These are phyloP conservation scores for Pythium coloratum DNA, from an alignment of 352 stramenopile genomes.

Conservation along the genomic window DNA sequence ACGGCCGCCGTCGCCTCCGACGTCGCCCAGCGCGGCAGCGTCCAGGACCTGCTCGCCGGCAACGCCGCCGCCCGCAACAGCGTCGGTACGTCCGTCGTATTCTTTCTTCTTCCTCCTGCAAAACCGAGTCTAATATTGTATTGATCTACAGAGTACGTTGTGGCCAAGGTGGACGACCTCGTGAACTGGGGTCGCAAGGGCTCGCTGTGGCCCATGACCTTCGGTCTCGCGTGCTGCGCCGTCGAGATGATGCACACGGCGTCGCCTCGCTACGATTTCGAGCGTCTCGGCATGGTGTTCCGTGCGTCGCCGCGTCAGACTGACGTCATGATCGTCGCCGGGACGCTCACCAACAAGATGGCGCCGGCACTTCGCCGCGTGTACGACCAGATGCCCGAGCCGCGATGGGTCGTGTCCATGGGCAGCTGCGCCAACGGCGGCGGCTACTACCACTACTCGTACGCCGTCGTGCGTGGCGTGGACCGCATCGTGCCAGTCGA, in stretches of 20 bases:
- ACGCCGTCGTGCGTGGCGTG: conserved; percentile 96
- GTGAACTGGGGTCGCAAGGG: conserved; percentile 97
- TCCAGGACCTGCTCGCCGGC: conserved; percentile 67
- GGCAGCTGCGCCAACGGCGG: conserved; percentile 98
- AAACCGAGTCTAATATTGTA: background rate
- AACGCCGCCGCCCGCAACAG: conserved; percentile 74
- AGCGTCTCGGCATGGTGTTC: conserved; percentile 99
- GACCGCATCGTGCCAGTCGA: conserved; percentile 98
- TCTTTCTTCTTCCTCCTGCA: background rate
- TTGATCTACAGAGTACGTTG: conserved; percentile 92
- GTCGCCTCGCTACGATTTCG: conserved; percentile 95
- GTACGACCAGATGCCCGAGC: conserved; percentile 99
- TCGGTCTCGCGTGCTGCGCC: conserved; percentile 98
- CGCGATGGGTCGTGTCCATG: conserved; percentile 98
- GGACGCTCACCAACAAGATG: conserved; percentile 99
- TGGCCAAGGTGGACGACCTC: conserved; percentile 97
- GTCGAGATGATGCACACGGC: conserved; percentile 99
- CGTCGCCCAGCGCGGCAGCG: conserved; percentile 51
- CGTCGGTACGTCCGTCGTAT: conserved; percentile 51
- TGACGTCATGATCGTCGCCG: conserved; percentile 99
- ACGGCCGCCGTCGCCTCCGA: conserved; percentile 33
- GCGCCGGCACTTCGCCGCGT: conserved; percentile 95
- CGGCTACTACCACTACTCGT: conserved; percentile 96
- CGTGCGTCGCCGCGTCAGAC: conserved; percentile 94
- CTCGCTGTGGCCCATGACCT: conserved; percentile 99